Base-by-base conservation (phyloP, 331 rosid species). In the Arachis monticola region DNA sequence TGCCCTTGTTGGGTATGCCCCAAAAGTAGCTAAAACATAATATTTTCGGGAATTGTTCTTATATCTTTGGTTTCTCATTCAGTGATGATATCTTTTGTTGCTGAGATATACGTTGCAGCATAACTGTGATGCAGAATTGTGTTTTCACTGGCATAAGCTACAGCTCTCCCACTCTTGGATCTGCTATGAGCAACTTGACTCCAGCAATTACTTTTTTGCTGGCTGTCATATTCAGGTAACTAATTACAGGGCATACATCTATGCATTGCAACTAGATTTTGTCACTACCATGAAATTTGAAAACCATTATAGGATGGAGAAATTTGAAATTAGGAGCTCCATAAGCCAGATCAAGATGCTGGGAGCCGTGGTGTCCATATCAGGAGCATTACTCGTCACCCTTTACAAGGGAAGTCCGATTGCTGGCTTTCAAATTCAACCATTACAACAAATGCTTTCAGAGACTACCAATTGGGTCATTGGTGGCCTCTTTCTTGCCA, bases 131-230 rank as follows among this genome's bases (percentile, higher is more conserved):
- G 91, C 93, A 88, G 88, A 86, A 86, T 77, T 90, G 91, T 80
- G 86, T 76, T 30, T 83, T 86, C 77, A 64, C 83, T 9, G 96
- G 88, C 11, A 75, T 90, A 74, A 80, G 64, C 81, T 90, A 90
- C 51, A 90, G 93, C 73, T 90, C 93, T 51, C 90, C 93, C 14
- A 85, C 96, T 13, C 93, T 88, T 78, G 90, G 85, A 62, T 88
- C 93, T 79, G 93, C 96, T 72, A 74, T 86, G 88, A 80, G 81
- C 88, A 90, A 86, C 79, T 66, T 86, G 66, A 38, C 81, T 56
- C 96, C 96, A 1, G 93, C 96, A 50, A 67, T 90, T 80, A 86
- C 93, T 64, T 88, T 88, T 76, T 47, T 88, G 42, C 90, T 90
- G 30, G 93, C 93, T 0, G 86, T 83, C 42, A 69, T 83, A 64